Conservation (phyloP, 1,284 basidiomycete species). For the Fistulinella cinereoalba region DNA sequence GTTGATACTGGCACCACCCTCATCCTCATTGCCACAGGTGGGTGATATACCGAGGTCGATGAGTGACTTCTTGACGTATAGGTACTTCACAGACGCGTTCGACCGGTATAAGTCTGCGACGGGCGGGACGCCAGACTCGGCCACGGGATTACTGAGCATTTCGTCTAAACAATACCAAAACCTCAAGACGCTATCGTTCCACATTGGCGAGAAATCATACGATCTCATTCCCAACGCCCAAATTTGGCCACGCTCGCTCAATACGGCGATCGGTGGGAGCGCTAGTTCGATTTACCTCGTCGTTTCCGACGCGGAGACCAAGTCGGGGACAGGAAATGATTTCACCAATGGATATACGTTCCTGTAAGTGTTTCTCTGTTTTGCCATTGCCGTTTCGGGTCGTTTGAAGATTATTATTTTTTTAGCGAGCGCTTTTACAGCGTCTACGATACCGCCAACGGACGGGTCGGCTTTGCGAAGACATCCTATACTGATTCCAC, state of each 20-base stretch:
- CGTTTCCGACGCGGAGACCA: slow-evolving; percentile 33
- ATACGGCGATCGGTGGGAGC: slow-evolving; percentile 41
- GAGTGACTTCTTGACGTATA: no score
- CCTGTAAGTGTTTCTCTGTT: slow-evolving; percentile 35
- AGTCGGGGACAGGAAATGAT: slow-evolving; percentile 24
- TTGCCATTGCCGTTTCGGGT: no score
- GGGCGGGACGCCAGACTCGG: slow-evolving; percentile 46
- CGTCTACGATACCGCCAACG: slow-evolving; percentile 42
- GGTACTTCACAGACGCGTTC: slow-evolving; percentile 53
- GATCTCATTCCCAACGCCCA: slow-evolving; percentile 49
- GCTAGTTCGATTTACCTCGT: slow-evolving; percentile 45
- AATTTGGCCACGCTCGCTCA: slow-evolving; percentile 51
- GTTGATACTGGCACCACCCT: slow-evolving; percentile 60
- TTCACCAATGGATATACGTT: slow-evolving; percentile 32
- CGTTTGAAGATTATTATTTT: no score
- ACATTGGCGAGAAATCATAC: slow-evolving; percentile 36
- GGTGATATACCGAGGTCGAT: no score
- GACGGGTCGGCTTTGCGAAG: background rate
- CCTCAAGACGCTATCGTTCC: slow-evolving; percentile 43
- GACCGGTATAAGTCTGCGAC: slow-evolving; percentile 48
- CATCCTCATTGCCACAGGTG: slow-evolving; percentile 39
- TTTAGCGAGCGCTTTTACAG: slow-evolving; percentile 47
- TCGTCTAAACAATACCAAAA: slow-evolving; percentile 38
- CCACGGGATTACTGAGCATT: slow-evolving; percentile 43
- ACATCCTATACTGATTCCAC: background rate